Conservation (phyloP, 495 filamentous ascomycete genomes). For the Aspergillus coremiiformis region DNA sequence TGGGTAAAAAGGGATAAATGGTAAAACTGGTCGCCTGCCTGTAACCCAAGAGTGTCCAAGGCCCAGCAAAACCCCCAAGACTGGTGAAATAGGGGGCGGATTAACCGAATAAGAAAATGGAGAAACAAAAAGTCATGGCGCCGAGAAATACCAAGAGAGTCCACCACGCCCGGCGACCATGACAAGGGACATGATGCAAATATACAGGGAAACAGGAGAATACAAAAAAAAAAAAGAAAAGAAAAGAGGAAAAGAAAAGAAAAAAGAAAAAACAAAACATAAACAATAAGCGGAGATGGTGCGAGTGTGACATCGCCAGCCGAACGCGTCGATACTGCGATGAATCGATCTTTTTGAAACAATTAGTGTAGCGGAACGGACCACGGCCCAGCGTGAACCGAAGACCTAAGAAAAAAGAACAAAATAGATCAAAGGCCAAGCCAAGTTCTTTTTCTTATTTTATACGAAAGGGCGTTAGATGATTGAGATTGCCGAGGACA, state of each 20-base stretch:
- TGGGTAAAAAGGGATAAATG: conserved; percentile 1
- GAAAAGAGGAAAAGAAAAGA: conserved; percentile 1
- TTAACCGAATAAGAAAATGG: conserved; percentile 1
- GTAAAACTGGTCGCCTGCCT: too few species aligned
- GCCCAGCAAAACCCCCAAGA: not conserved
- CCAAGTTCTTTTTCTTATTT: conserved; percentile 1
- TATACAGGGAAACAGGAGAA: conserved; percentile 17
- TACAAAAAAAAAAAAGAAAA: conserved; percentile 3
- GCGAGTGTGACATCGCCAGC: not conserved
- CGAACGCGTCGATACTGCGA: not conserved
- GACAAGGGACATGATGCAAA: conserved; percentile 22
- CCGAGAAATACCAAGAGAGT: conserved; percentile 33
- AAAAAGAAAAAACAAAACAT: not conserved
- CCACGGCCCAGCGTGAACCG: conserved; percentile 21
- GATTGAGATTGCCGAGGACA: not conserved
- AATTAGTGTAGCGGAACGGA: not conserved
- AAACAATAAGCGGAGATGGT: conserved; percentile 21
- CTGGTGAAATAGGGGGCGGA: not conserved
- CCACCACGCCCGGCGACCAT: conserved; percentile 19
- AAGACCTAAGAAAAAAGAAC: conserved; percentile 8
- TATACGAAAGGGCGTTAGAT: conserved; percentile 7
- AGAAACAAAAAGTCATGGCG: conserved; percentile 25
- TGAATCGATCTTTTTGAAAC: not conserved
- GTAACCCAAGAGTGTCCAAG: conserved; percentile 3
- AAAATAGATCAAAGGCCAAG: conserved; percentile 10